Base-by-base conservation (phyloP, 495 filamentous ascomycete genomes). In the Neurospora sp. region DNA sequence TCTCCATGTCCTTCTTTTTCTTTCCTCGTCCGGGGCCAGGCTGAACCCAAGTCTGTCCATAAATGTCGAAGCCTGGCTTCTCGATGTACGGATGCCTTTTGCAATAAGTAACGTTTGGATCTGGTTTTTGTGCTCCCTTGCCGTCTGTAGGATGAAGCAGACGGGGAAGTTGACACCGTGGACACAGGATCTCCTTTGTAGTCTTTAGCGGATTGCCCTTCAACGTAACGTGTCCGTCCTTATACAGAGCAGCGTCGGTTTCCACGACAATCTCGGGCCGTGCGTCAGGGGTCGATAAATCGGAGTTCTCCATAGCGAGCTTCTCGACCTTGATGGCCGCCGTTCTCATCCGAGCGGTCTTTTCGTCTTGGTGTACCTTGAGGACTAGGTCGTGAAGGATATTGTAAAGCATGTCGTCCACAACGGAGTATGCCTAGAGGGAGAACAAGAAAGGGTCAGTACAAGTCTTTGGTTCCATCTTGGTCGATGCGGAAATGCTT, bases 131-230 rank as follows among this genome's bases (percentile, higher is more conserved):
- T 27, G 88, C 85, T 31, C 88, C 88, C 71, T 86, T 85, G 39
- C 90, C 90, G 38, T 88, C 86, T 27, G 87, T 87, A 5, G 90
- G 90, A 75, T 91, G 86, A 53, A 91, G 78, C 40, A 92, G 84
- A 42, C 87, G 86, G 22, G 90, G 90, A 27, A 91, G 84, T 72
- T 88, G 87, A 72, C 91, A 93, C 73, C 88, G 87, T 9, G 88
- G 87, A 72, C 91, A 93, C 31, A 84, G 84, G 70, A 93, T 90
- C 76, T 94, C 91, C 72, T 88, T 88, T 37, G 88, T 90, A 12
- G 90, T 93, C 69, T 88, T 86, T 40, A 95, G 81, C 1, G 92
- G 92, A 75, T 94, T 94, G 22, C 91, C 91, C 76, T 91, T 93
- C 61, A 95, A 84, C 41, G 85, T 83, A 5, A 93, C 89, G 77